These are phyloP conservation scores for Ziziphus jujuba DNA, from an alignment of 306 rosid species.

Conservation along the genomic window DNA sequence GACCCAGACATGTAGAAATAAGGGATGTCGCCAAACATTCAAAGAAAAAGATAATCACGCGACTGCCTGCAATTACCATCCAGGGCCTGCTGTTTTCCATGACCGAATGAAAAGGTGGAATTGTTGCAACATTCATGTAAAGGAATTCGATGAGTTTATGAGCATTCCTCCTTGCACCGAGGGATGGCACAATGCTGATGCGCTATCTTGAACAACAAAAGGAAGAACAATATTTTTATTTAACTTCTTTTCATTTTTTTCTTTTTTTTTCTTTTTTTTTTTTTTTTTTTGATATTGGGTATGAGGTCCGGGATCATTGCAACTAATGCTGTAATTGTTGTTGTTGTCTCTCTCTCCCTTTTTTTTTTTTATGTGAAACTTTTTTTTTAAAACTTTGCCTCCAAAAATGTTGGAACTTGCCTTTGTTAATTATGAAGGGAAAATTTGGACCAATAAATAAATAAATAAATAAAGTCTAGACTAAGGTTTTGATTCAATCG, in stretches of 20 bases:
- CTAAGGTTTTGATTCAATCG: too few species aligned
- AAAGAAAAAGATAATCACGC: constrained; percentile 87
- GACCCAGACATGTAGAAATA: constrained; percentile 69
- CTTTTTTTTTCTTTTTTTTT: not conserved
- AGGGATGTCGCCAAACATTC: constrained; percentile 78
- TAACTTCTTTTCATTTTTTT: too few species aligned
- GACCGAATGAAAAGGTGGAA: constrained; percentile 92
- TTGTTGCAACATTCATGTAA: constrained; percentile 82
- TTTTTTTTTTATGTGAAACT: too few species aligned
- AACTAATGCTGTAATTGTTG: too few species aligned
- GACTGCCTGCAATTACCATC: constrained; percentile 83
- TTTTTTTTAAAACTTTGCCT: too few species aligned
- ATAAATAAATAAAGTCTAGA: too few species aligned
- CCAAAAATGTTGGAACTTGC: too few species aligned
- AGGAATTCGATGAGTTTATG: constrained; percentile 91
- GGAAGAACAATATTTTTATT: constrained; percentile 8
- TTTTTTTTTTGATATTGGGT: too few species aligned
- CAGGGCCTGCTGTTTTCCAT: constrained; percentile 91
- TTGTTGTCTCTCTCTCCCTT: constrained; percentile 16
- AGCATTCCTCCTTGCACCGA: constrained; percentile 77
- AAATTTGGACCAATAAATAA: not conserved
- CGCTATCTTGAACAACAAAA: constrained; percentile 35
- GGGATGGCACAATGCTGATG: constrained; percentile 91
- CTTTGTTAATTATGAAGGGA: not conserved
- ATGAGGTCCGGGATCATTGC: too few species aligned